Conservation (phyloP, 1,284 basidiomycete species). For the Thelephora terrestris region DNA sequence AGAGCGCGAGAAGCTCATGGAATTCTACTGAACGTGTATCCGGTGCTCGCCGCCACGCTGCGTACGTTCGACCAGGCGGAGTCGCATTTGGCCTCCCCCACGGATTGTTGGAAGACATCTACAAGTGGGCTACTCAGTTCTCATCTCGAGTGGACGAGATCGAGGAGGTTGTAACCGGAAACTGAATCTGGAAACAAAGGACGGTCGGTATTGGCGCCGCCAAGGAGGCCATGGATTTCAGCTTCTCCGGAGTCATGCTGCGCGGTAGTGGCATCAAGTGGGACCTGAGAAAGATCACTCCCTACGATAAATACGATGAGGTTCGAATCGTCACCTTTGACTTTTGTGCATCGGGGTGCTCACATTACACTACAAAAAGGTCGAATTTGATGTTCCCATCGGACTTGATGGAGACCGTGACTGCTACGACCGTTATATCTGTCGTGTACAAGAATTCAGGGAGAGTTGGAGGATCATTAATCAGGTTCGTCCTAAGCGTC, state of each 20-base stretch:
- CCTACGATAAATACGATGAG: constrained; percentile 97
- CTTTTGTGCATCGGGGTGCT: too few species aligned
- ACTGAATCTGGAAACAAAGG: constrained; percentile 96
- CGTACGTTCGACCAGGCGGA: constrained; percentile 97
- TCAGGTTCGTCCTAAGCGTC: constrained; percentile 36
- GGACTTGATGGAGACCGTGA: constrained; percentile 97
- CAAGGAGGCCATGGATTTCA: constrained; percentile 87
- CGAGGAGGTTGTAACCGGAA: constrained; percentile 95
- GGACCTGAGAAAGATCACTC: constrained; percentile 88
- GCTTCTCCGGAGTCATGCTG: constrained; percentile 96
- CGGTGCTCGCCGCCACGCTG: constrained; percentile 92
- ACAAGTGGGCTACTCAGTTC: constrained; percentile 97
- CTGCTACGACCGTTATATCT: constrained; percentile 94
- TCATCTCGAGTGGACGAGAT: constrained; percentile 88
- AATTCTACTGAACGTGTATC: constrained; percentile 99
- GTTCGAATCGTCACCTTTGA: too few species aligned
- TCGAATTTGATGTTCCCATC: constrained; percentile 95
- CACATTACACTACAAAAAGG: constrained; percentile 37
- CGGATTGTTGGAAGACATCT: constrained; percentile 93
- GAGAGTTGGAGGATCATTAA: constrained; percentile 88
- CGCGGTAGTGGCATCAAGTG: constrained; percentile 91
- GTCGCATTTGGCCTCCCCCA: constrained; percentile 98
- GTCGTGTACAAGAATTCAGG: constrained; percentile 96
- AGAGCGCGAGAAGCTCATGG: constrained; percentile 99
- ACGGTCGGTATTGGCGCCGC: constrained; percentile 92